Evolutionary conservation across 331 rosid species (phyloP), one percentile per base, ranked within the genome.

Genomic region (Spiraea crenata): DNA sequence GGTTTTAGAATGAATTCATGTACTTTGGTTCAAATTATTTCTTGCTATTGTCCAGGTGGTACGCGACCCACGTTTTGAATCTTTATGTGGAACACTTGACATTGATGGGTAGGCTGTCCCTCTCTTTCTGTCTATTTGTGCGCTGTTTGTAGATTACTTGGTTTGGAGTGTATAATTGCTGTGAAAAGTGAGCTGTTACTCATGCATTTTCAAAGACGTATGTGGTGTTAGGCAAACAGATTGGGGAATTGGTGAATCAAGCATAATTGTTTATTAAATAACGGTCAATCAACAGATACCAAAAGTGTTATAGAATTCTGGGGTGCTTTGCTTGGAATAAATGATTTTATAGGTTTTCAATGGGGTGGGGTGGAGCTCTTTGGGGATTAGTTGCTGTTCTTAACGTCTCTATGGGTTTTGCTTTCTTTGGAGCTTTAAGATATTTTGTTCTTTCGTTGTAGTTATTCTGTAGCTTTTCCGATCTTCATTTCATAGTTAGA

Each of bases 21-120:
- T 5, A 40, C 51, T 31, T 40, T 2, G 35, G 73, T 69, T 69
- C 51, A 41, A 54, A 55, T 54, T 69, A 35, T 69, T 69, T 69
- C 48, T 54, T 54, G 15, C 16, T 54, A 41, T 25, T 69, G 55
- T 76, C 72, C 82, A 90, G 85, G 88, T 84, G 60, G 72, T 73
- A 50, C 84, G 90, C 3, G 90, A 90, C 77, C 96, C 92, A 9
- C 82, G 89, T 39, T 90, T 88, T 58, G 96, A 90, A 77, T 80
- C 98, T 72, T 84, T 93, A 48, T 81, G 91, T 51, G 98, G 97
- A 39, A 72, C 47, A 15, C 81, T 85, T 20, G 88, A 93, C 70
- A 34, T 66, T 31, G 90, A 93, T 0, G 88, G 96, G 97, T 93
- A 79, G 34, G 95, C 74, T 8, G 57, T 57, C n/a, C 70, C 31